Base-by-base conservation (phyloP, 495 filamentous ascomycete species). In the Penicillium lividum region DNA sequence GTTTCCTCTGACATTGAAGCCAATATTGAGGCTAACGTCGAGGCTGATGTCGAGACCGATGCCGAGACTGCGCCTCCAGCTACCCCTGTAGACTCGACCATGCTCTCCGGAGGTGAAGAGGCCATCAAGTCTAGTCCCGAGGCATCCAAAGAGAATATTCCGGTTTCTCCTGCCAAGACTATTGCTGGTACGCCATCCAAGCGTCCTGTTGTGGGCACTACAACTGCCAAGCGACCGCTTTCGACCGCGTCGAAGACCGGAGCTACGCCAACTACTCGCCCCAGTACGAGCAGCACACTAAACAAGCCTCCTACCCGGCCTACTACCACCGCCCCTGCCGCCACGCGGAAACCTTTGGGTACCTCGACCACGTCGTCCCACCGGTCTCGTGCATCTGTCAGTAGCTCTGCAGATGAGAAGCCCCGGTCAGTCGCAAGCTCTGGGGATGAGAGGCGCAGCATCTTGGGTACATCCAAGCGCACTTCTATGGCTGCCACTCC, bases 351-450 rank as follows among this genome's bases (percentile, higher is more conserved):
- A 54, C 71, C 74, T 1, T 59, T 75, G 58, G 70, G 71, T 59
- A 71, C 66, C 15, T 72, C 77, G 4, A 77, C 75, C 9, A 69
- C 73, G 22, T 68, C 76, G 33, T 73, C 74, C 28, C 77, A 80
- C 42, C 72, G 76, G 13, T 77, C 77, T 33, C 75, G 75, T 6
- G 70, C 72, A 6, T 80, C 77, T 5, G 62, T 79, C 47, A 77
- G 75, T 58, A 79, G 77, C 62, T 79, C 76, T n/a, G 76, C 76
- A 6, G 77, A 80, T 58, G 77, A 80, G 56, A 80, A 77, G 57
- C 60, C 73, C 31, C 69, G 71, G 4, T 78, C 74, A 15, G 61
- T 77, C 52, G 69, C 72, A 13, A 80, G 75, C 58, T 80, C 77
- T 8, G 75, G 76, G 30, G 77, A 80, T 56, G 77, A 80, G 54